A percentile compares a stretch with the other conserved stretches of the same genome.
Conservation (phyloP, 2,329 filamentous ascomycete genomes). For the Fusarium tjaetaba region DNA sequence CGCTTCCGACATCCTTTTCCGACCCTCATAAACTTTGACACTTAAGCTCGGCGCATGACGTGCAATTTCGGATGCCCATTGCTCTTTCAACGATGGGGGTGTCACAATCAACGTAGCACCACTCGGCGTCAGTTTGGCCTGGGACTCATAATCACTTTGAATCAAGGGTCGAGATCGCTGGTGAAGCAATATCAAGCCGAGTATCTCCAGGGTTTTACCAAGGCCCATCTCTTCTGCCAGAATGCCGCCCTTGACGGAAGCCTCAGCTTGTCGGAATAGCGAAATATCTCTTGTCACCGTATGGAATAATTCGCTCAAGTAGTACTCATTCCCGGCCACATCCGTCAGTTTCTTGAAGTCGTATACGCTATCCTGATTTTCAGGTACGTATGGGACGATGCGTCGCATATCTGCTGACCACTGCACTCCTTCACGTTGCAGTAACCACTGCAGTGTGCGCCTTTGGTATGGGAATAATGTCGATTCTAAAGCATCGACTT, state of each 20-base stretch:
- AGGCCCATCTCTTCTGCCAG: conserved; percentile 86
- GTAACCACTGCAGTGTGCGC: conserved; percentile 75
- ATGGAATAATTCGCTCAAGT: conserved; percentile 72
- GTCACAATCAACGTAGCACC: conserved; percentile 70
- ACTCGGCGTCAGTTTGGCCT: conserved; percentile 57
- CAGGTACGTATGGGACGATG: conserved; percentile 30
- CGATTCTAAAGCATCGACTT: conserved; percentile 57
- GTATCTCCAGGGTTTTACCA: conserved; percentile 81
- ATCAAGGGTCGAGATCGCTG: conserved; percentile 51
- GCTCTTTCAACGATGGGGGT: conserved; percentile 64
- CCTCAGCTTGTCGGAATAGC: conserved; percentile 55
- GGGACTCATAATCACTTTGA: conserved; percentile 28
- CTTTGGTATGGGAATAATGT: conserved; percentile 78
- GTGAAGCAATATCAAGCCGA: conserved; percentile 75
- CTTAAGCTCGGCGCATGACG: conserved; percentile 67
- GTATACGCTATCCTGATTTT: conserved; percentile 22
- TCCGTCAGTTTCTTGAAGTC: conserved; percentile 50
- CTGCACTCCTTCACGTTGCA: conserved; percentile 70
- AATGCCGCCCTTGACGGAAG: conserved; percentile 67
- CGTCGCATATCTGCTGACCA: conserved; percentile 49
- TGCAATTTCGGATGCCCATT: conserved; percentile 70
- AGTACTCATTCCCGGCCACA: conserved; percentile 53
- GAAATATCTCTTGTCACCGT: conserved; percentile 62
- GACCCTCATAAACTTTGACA: conserved; percentile 67
- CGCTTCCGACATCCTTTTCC: conserved; percentile 49